These are phyloP conservation scores for Nigrospora osmanthi DNA, from an alignment of 2,329 filamentous ascomycete species.

Conservation along the genomic window DNA sequence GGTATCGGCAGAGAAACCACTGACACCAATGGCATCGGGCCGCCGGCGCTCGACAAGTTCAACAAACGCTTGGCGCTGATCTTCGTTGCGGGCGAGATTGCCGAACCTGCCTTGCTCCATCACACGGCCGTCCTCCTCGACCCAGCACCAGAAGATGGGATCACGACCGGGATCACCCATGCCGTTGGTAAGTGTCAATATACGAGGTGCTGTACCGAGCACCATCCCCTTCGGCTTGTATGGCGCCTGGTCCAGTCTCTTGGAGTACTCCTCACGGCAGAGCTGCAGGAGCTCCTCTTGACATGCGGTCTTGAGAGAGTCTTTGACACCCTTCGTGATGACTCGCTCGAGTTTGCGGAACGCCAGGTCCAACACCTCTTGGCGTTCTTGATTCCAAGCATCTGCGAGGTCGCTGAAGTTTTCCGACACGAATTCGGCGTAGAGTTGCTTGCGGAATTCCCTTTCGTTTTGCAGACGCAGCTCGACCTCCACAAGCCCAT, in stretches of 20 bases:
- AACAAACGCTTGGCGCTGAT: conserved; percentile 61
- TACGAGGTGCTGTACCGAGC: conserved; percentile 78
- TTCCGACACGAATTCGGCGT: conserved; percentile 82
- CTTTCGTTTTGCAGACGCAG: conserved; percentile 70
- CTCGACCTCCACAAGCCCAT: conserved; percentile 81
- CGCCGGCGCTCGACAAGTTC: conserved; percentile 72
- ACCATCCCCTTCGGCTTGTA: conserved; percentile 93
- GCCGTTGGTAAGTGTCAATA: conserved; percentile 81
- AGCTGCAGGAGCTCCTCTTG: conserved; percentile 85
- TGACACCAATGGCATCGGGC: conserved; percentile 85
- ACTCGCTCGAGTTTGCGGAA: conserved; percentile 74
- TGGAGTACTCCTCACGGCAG: conserved; percentile 82
- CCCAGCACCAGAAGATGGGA: conserved; percentile 82
- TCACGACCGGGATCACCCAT: conserved; percentile 67
- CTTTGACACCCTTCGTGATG: conserved; percentile 88
- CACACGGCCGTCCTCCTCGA: conserved; percentile 86
- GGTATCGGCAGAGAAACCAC: conserved; percentile 82
- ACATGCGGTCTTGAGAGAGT: conserved; percentile 86
- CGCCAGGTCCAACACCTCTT: conserved; percentile 75
- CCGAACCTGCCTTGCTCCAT: conserved; percentile 82
- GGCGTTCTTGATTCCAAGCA: conserved; percentile 85
- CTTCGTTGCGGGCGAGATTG: conserved; percentile 66
- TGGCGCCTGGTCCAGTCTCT: conserved; percentile 88
- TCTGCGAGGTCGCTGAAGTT: conserved; percentile 93
- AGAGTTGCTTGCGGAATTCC: conserved; percentile 68